These are phyloP conservation scores for Miscanthus lutarioriparius DNA, from an alignment of 176 grass and related monocot species.

Conservation along the genomic window DNA sequence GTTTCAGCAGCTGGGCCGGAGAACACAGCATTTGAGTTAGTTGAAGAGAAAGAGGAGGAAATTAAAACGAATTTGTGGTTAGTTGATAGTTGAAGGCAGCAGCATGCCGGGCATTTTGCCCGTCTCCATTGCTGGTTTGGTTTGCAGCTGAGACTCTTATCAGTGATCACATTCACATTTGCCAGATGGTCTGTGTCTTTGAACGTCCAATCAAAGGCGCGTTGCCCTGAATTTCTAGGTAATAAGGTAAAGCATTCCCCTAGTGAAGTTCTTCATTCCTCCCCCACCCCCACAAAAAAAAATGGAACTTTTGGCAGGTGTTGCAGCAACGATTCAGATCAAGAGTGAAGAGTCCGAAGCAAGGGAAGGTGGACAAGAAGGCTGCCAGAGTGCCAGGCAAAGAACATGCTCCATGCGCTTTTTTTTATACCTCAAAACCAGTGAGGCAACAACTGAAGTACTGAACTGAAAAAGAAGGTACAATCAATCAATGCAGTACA, in stretches of 20 bases:
- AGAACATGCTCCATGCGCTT: not conserved
- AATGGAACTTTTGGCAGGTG: not conserved
- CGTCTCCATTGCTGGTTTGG: not conserved
- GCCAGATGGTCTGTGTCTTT: not conserved
- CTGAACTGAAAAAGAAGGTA: not conserved
- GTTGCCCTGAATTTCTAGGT: too few relatives aligned
- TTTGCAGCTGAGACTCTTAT: not conserved
- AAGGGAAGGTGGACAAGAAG: not conserved
- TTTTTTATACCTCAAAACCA: not conserved
- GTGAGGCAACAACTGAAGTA: not conserved
- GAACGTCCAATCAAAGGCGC: not conserved
- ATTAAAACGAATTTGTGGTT: not conserved
- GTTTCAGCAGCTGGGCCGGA: not conserved
- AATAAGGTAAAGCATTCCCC: too few relatives aligned
- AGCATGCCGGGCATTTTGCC: not conserved
- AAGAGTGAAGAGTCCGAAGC: not conserved
- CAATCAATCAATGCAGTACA: slow-evolving; percentile 5
- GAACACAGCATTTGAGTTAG: not conserved
- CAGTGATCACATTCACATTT: not conserved
- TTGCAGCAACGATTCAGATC: not conserved
- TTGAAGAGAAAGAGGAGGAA: not conserved
- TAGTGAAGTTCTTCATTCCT: too few relatives aligned
- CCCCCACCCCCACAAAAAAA: too few relatives aligned
- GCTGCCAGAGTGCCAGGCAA: not conserved
- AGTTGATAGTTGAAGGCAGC: not conserved